phyloP scores from a whole-genome alignment of 129 eudicot species.

The Chrysanthemum lavandulifolium region DNA sequence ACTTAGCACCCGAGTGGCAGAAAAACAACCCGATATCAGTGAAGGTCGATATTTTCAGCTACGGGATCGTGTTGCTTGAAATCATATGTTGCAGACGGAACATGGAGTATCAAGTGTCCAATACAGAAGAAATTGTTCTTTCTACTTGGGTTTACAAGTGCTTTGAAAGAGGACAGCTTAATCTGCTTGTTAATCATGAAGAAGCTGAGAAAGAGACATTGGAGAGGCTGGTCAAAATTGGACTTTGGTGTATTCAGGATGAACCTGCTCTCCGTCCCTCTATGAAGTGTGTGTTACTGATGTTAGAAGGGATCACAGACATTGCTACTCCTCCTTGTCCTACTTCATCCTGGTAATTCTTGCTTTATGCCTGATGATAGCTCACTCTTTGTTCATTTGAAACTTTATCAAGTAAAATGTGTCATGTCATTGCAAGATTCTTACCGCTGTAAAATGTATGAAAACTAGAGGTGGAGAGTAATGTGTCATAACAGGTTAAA shows the following conservation, averaged over 20 bases:
- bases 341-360: conserved; percentile 24
- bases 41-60: conserved; percentile 11
- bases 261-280: conserved; percentile 43
- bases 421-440: not conserved
- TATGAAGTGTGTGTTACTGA: conserved; percentile 39
- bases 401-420: not conserved
- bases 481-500: not conserved
- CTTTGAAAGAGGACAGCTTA: conserved; percentile 9
- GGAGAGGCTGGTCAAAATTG: conserved; percentile 22
- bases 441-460: not conserved
- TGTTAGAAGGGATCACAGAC: conserved; percentile 39
- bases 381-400: not conserved
- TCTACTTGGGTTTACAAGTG: conserved; percentile 17
- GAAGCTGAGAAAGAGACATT: conserved; percentile 1
- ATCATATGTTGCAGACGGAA: conserved; percentile 32
- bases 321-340: conserved; percentile 43
- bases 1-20: conserved; percentile 29
- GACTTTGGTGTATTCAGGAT: conserved; percentile 34
- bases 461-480: not conserved
- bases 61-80: conserved; percentile 33
- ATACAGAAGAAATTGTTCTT: conserved; percentile 14
- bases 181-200: conserved; percentile 1
- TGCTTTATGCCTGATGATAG: not conserved
- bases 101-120: conserved; percentile 13
- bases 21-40: conserved; percentile 13